Evolutionary conservation across 2,329 filamentous ascomycete species (phyloP), one percentile per base, ranked within the genome.

Genomic region (Aureobasidium uvarum): DNA sequence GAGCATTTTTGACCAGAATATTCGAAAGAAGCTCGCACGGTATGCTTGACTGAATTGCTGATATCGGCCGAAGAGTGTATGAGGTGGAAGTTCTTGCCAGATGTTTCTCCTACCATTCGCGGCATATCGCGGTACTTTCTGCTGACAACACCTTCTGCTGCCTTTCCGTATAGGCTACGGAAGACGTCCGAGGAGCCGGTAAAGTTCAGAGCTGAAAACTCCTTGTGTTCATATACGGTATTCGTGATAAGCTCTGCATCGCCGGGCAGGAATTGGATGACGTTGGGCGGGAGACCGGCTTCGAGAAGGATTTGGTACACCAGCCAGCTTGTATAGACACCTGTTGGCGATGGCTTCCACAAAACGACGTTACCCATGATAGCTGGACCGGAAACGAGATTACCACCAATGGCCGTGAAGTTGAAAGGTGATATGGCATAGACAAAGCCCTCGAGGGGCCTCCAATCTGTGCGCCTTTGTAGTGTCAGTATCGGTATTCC

Each of bases 41-140:
- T 82, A 67, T 81, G 77, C 46, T 78, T 71, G 11, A 75, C 81
- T 0, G 80, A 80, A 67, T 79, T 81, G n/a, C 73, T 71, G 46
- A 83, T 69, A 66, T 83, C 79, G 14, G 80, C 81, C 2, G 80
- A 79, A 0, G 73, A 68, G 71, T 84, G 81, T 43, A 84, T 68
- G 20, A 84, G 71, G 46, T 81, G 80, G 75, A 83, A 83, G 72
- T 84, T 84, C 78, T 84, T 84, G 59, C 81, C 81, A 59, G 79
- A 78, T 0, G 81, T 84, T 74, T 84, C 81, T 64, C 81, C 81
- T 2, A 83, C 78, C 36, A 83, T 74, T 1, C 80, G 74, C 0
- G 81, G 81, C 71, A 73, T 78, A 48, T 77, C 73, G 20, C 72
- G 70, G 62, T 77, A 78, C 2, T 69, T 74, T 20, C 73, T 72